Percentiles rank a stretch among this genome's conserved stretches.
Conservation (phyloP, 2,329 filamentous ascomycete genomes). For the Botrytis squamosa region DNA sequence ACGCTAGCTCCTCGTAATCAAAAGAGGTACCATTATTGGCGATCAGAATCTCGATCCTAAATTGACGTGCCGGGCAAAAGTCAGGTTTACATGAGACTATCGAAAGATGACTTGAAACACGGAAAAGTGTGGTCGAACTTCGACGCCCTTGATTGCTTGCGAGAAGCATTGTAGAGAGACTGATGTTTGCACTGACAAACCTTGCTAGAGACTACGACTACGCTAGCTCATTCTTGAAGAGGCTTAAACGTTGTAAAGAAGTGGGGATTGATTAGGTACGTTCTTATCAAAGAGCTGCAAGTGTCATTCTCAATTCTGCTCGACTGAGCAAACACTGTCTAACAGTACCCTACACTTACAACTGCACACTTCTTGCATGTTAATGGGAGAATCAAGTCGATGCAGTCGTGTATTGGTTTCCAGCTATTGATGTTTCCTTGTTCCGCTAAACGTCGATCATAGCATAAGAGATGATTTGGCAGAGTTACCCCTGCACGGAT, state of each 20-base stretch:
- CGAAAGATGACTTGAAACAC: slow-evolving; percentile 17
- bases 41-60: slow-evolving; percentile 4
- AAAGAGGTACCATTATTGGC: background rate
- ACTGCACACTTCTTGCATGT: background rate
- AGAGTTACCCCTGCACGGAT: slow-evolving; percentile 1
- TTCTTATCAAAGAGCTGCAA: background rate
- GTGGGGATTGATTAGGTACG: background rate
- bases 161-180: background rate
- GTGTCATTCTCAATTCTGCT: background rate
- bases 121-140: background rate
- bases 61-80: background rate
- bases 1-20: background rate
- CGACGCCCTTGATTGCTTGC: background rate
- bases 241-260: background rate
- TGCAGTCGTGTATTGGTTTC: background rate
- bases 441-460: background rate
- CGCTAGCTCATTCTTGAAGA: background rate
- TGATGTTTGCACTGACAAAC: slow-evolving; percentile 8
- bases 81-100: slow-evolving; percentile 14
- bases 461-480: background rate
- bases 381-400: background rate
- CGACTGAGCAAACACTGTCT: background rate
- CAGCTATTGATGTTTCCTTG: background rate
- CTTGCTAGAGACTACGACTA: background rate
- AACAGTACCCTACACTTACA: background rate